A percentile compares a stretch with the other conserved stretches of the same genome.
Conservation (phyloP, 2,329 filamentous ascomycete genomes). For the Colletotrichum salicis region DNA sequence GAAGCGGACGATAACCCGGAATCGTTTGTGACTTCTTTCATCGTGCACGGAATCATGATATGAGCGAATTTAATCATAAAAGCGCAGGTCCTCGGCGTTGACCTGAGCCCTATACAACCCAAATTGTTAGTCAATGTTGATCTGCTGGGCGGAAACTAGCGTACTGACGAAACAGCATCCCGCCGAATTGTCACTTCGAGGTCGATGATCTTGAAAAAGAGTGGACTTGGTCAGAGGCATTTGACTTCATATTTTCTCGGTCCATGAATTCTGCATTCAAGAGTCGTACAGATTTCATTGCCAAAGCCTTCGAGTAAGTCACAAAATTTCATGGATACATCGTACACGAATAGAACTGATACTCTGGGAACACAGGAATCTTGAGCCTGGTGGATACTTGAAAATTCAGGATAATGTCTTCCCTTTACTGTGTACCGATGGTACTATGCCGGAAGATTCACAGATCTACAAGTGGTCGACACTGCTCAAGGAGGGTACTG, state of each 20-base stretch:
- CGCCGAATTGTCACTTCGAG: conserved; percentile 51
- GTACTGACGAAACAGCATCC: conserved; percentile 43
- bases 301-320: conserved; percentile 37
- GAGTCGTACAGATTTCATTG: not conserved
- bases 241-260: conserved; percentile 69
- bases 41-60: no score
- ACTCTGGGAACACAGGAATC: conserved; percentile 38
- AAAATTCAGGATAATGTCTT: not conserved
- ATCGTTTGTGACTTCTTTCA: conserved; percentile 36
- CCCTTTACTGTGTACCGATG: not conserved
- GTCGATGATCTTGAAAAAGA: conserved; percentile 48
- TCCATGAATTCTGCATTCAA: not conserved
- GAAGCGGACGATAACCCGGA: conserved; percentile 39
- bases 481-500: conserved; percentile 35
- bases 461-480: conserved; percentile 31
- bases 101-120: conserved; percentile 53
- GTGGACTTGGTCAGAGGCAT: conserved; percentile 48
- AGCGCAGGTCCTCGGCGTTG: conserved; percentile 47
- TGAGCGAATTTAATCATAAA: no score
- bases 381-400: not conserved
- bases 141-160: not conserved
- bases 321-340: conserved; percentile 45
- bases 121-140: conserved; percentile 39
- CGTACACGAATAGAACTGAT: conserved; percentile 40
- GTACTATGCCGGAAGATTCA: not conserved